Conservation (phyloP, 768 basidiomycete genomes). For the Collybia nuda region DNA sequence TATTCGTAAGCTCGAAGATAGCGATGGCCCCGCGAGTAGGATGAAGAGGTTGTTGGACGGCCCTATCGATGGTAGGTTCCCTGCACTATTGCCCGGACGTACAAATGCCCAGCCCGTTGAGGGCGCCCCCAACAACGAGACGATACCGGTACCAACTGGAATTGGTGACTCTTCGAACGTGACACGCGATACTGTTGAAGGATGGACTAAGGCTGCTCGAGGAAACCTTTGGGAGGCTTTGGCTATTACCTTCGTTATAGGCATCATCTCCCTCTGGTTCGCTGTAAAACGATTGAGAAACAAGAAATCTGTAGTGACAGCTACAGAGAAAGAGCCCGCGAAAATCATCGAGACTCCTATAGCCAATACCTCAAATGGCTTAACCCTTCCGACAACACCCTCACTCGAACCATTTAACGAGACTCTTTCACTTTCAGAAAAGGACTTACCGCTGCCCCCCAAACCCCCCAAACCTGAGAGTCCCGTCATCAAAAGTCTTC, state of each 20-base stretch:
- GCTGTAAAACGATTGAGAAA: slow-evolving; percentile 20
- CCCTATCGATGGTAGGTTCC: slow-evolving; percentile 31
- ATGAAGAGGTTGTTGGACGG: slow-evolving; percentile 60
- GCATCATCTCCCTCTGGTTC: slow-evolving; percentile 30
- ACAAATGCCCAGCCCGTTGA: slow-evolving; percentile 8
- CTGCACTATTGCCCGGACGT: slow-evolving; percentile 6
- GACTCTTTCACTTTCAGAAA: too few species aligned
- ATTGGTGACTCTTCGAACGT: background rate
- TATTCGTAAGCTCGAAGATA: slow-evolving; percentile 52
- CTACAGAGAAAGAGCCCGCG: too few species aligned
- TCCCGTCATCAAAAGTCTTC: background rate
- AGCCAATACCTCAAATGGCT: too few species aligned
- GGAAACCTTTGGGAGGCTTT: slow-evolving; percentile 21
- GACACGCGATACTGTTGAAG: background rate
- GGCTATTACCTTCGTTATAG: slow-evolving; percentile 22
- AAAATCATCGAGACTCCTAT: too few species aligned
- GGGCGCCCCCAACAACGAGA: slow-evolving; percentile 3
- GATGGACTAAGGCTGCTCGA: slow-evolving; percentile 8
- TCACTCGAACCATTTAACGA: too few species aligned
- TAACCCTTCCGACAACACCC: too few species aligned
- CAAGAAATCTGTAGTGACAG: background rate
- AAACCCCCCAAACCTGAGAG: background rate
- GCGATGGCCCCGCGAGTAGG: slow-evolving; percentile 43
- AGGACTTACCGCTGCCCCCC: too few species aligned
- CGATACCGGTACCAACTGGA: background rate